phyloP scores from a whole-genome alignment of 2,329 filamentous ascomycete genomes.

The Oidium heveae region DNA sequence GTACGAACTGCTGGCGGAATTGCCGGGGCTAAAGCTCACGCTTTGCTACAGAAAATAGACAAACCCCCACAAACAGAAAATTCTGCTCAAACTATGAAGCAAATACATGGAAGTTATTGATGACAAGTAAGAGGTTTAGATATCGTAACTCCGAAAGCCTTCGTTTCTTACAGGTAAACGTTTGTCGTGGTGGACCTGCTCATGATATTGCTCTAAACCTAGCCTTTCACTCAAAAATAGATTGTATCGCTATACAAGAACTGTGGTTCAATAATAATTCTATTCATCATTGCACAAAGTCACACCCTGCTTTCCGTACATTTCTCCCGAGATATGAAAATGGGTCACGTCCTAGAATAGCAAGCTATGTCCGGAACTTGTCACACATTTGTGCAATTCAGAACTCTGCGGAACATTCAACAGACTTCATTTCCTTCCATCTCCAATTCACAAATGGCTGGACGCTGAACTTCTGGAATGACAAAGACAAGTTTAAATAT shows the following conservation, averaged over 20 bases:
- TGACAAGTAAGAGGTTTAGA: neutral
- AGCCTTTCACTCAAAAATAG: neutral
- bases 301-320: neutral
- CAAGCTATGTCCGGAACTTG: neutral
- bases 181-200: neutral
- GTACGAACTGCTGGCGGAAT: neutral
- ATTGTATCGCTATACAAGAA: neutral
- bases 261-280: neutral
- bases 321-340: neutral
- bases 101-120: neutral
- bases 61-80: neutral
- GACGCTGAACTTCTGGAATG: too few relatives aligned
- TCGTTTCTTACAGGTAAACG: neutral
- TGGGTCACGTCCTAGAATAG: neutral
- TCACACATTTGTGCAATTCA: neutral
- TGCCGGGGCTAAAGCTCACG: neutral
- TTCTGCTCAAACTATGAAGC: neutral
- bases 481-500: too few relatives aligned
- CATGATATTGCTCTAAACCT: neutral
- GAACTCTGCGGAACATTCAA: neutral
- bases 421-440: neutral
- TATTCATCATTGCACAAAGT: neutral
- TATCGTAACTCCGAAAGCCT: neutral
- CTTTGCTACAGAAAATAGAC: neutral
- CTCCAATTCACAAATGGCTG: too few relatives aligned